Percentiles rank a stretch among this genome's conserved stretches.
These are phyloP conservation scores for Fraxinus xanthoxyloides DNA, from an alignment of 305 asterid species.

Conservation along the genomic window DNA sequence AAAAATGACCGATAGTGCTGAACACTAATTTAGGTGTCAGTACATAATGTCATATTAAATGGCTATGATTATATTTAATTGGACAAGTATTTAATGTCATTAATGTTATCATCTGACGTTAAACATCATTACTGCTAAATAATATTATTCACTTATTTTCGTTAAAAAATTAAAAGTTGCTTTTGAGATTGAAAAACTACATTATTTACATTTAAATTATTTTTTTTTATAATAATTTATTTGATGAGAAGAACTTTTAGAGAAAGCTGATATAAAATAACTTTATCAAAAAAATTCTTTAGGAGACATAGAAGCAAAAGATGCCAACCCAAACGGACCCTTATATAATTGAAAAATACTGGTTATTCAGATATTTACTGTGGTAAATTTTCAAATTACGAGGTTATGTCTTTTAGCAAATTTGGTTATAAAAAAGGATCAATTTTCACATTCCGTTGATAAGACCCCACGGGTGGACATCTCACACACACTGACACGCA, in stretches of 20 bases:
- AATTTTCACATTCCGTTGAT: constrained; percentile 6
- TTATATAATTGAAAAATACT: neutral
- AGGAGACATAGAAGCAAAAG: neutral
- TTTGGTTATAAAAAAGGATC: constrained; percentile 6
- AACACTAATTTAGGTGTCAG: no score
- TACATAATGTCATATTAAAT: neutral
- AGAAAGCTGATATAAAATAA: neutral
- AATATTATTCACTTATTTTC: no score
- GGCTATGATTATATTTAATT: no score
- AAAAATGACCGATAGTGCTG: no score
- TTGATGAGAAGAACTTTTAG: no score
- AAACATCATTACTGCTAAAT: no score
- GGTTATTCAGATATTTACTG: neutral
- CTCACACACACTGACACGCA: neutral
- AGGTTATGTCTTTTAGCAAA: constrained; percentile 9
- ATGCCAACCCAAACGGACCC: neutral
- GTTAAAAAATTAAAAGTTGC: no score
- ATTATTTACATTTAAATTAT: no score
- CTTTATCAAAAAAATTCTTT: no score
- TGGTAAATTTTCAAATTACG: constrained; percentile 20
- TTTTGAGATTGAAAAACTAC: no score
- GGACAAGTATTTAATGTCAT: no score
- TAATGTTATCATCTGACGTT: neutral
- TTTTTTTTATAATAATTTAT: no score
- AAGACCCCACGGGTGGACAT: constrained; percentile 20